A percentile compares a stretch with the other conserved stretches of the same genome.
Evolutionary conservation across 805 yeast species (phyloP).

Genomic region (Pichia phayaonensis): DNA sequence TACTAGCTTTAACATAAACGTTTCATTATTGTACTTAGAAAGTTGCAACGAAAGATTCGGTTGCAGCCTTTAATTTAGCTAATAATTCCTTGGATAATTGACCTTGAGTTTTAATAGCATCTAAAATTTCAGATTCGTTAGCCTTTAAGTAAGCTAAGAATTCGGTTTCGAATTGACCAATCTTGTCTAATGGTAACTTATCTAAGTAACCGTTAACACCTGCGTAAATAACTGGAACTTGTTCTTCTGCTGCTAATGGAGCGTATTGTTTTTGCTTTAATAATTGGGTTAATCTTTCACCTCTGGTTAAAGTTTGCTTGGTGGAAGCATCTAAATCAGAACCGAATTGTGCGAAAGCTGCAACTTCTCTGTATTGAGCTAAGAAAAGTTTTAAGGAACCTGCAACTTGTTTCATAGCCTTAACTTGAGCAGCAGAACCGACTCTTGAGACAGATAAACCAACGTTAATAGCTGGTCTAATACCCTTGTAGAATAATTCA

Average conservation of each 20-base stretch:
- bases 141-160: slow-evolving; percentile 90
- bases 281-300: slow-evolving; percentile 99
- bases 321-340: slow-evolving; percentile 99
- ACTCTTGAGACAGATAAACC: slow-evolving; percentile 99
- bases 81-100: slow-evolving; percentile 82
- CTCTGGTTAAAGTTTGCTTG: slow-evolving; percentile 97
- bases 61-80: slow-evolving; percentile 80
- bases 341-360: slow-evolving; percentile 99
- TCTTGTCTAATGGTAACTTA: slow-evolving; percentile 71
- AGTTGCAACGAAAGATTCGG: slow-evolving; percentile 89
- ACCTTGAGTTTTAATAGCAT: slow-evolving; percentile 83
- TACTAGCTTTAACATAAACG: slow-evolving; percentile 10
- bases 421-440: slow-evolving; percentile 99
- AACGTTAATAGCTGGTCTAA: slow-evolving; percentile 99
- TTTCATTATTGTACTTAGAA: slow-evolving; percentile 39
- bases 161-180: slow-evolving; percentile 85
- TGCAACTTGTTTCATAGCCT: slow-evolving; percentile 99
- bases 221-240: slow-evolving; percentile 96
- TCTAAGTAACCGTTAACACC: slow-evolving; percentile 99
- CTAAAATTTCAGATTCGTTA: slow-evolving; percentile 77
- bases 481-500: slow-evolving; percentile 99
- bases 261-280: slow-evolving; percentile 96
- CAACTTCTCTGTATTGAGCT: slow-evolving; percentile 99
- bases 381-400: slow-evolving; percentile 99
- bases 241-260: slow-evolving; percentile 98